Base-by-base conservation (phyloP, 2,329 filamentous ascomycete genomes). In the Arthrobotrys pseudoclavata region DNA sequence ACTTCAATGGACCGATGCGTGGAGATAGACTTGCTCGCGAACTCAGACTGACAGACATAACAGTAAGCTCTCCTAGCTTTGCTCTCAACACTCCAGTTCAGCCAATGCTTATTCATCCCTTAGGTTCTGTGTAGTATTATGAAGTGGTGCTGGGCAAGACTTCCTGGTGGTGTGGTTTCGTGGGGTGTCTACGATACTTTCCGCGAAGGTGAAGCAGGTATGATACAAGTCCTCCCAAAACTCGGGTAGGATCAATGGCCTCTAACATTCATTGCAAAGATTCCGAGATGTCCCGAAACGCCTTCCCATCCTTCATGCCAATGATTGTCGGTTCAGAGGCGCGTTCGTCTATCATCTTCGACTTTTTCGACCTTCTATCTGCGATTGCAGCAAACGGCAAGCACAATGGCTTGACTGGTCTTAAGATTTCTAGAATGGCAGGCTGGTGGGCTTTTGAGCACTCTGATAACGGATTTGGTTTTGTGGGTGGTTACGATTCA, bases 381-480 rank as follows among this genome's bases (percentile, higher is more conserved):
- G 93, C 95, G 6, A 90, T 97, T 81, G 94, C 96, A 37, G 96
- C 96, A 13, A 93, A 97, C 82, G 93, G 93, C 80, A 98, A 98
- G 85, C 90, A 87, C 68, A 99, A 99, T 83, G 96, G 96, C 50
- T 89, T 99, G 79, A 93, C 94, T 77, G 96, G 96, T 26, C 90
- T 94, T 79, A 98, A 98, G 84, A 88, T 99, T 68, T 98, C 96
- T 9, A 89, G 96, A 80, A 93, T 97, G 88, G 96, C 95, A 47
- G 94, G 94, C 53, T 99, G 96, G 96, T 99, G 96, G 96, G 94
- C 95, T 0, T 99, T 99, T 83, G 95, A 97, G 82, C 93, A 96
- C 80, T 89, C 87, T 55, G 94, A 98, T 83, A 90, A 90, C 5
- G 92, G 92, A 48, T 95, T 92, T 83, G 96, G 96, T 15, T 99